Percentiles rank a stretch among this genome's conserved stretches.
Evolutionary conservation across 2,329 filamentous ascomycete genomes (phyloP).

Genomic region (Fusarium armeniacum): DNA sequence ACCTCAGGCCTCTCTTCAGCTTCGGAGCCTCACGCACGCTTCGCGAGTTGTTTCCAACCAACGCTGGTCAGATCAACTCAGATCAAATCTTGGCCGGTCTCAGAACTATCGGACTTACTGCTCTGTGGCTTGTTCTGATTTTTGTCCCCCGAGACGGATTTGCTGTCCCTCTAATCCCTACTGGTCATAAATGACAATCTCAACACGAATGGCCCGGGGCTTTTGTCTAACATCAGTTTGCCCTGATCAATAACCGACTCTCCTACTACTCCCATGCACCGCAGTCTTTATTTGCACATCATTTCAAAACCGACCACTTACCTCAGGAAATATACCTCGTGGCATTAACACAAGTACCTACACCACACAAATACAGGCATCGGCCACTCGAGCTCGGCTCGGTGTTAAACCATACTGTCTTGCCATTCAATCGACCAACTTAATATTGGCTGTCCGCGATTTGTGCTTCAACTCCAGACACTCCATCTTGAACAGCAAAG

Average conservation of each 20-base stretch:
- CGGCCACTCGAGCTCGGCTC: neutral
- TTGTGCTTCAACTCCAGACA: slow-evolving; percentile 3
- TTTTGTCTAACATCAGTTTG: slow-evolving; percentile 30
- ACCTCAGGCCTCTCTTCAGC: slow-evolving; percentile 7
- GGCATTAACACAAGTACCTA: slow-evolving; percentile 9
- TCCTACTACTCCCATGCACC: neutral
- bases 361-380: slow-evolving; percentile 1
- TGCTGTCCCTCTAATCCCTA: neutral
- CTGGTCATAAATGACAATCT: slow-evolving; percentile 3
- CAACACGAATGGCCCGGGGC: slow-evolving; percentile 2
- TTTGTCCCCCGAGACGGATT: slow-evolving; percentile 3
- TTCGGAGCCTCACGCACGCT: slow-evolving; percentile 9
- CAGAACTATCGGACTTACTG: neutral
- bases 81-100: neutral
- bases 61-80: neutral
- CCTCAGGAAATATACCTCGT: neutral
- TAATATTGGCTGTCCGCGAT: neutral
- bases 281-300: slow-evolving; percentile 3
- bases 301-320: neutral
- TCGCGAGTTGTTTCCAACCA: slow-evolving; percentile 1
- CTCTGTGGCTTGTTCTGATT: slow-evolving; percentile 8
- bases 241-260: slow-evolving; percentile 32
- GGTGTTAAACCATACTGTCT: neutral
- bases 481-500: neutral
- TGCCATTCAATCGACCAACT: neutral